These are phyloP conservation scores for Camelina laxa DNA, from an alignment of 345 rosid species.

Conservation along the genomic window DNA sequence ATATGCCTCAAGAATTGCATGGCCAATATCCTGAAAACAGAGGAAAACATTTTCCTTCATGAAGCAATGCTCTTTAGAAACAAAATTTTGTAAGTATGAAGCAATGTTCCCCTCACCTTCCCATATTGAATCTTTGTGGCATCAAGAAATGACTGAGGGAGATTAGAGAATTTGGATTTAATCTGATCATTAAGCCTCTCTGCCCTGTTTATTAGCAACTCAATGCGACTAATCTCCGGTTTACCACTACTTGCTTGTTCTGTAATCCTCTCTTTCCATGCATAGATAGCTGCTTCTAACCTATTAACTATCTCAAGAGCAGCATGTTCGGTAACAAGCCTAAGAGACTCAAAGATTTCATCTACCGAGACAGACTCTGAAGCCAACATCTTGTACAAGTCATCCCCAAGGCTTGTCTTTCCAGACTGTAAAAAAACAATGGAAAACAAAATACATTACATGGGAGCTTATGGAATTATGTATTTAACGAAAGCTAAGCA, in stretches of 20 bases:
- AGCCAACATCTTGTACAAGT: slow-evolving; percentile 61
- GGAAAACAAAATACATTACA: background rate
- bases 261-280: slow-evolving; percentile 65
- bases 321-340: slow-evolving; percentile 62
- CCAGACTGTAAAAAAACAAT: slow-evolving; percentile 60
- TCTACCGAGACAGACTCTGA: slow-evolving; percentile 44
- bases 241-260: slow-evolving; percentile 48
- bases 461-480: background rate
- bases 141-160: slow-evolving; percentile 78
- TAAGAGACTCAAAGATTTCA: slow-evolving; percentile 40
- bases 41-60: background rate
- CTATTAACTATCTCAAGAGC: slow-evolving; percentile 63
- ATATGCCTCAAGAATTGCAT: slow-evolving; percentile 74
- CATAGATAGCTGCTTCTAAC: slow-evolving; percentile 67
- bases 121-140: slow-evolving; percentile 76
- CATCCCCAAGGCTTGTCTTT: slow-evolving; percentile 72
- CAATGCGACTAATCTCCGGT: slow-evolving; percentile 63
- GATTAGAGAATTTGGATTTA: slow-evolving; percentile 65
- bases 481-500: background rate
- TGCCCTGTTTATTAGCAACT: slow-evolving; percentile 55
- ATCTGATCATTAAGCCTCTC: slow-evolving; percentile 54
- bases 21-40: slow-evolving; percentile 70
- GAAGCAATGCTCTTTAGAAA: background rate
- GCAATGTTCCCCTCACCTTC: slow-evolving; percentile 51
- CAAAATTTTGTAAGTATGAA: background rate